Conservation (phyloP, 495 filamentous ascomycete genomes). For the Astrothelium subdiscretum region DNA sequence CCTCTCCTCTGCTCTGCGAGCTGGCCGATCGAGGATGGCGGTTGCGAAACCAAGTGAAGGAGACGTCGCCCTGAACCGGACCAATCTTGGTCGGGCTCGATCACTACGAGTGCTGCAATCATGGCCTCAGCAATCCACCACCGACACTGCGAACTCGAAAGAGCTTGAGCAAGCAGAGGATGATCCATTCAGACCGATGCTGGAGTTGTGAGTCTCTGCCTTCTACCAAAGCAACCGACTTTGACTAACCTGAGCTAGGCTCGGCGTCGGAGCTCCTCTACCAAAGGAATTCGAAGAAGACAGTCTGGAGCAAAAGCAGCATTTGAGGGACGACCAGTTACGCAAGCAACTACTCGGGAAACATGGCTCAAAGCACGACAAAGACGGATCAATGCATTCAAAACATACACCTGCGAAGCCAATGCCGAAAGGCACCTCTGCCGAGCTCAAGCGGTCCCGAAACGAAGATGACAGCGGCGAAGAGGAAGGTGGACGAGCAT, state of each 20-base stretch:
- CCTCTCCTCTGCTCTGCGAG: no score
- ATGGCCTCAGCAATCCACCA: conserved; percentile 37
- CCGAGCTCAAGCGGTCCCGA: conserved; percentile 5
- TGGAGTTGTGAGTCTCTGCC: conserved; percentile 24
- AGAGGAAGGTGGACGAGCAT: conserved; percentile 23
- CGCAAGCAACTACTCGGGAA: conserved; percentile 36
- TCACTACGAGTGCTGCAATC: conserved; percentile 34
- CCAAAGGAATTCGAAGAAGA: conserved; percentile 30
- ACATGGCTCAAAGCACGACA: conserved; percentile 20
- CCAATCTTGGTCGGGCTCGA: conserved; percentile 34
- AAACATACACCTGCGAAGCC: conserved; percentile 19
- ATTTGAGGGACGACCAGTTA: conserved; percentile 30
- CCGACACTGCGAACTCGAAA: conserved; percentile 21
- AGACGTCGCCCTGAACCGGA: conserved; percentile 36
- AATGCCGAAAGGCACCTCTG: conserved; percentile 7
- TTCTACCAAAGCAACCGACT: not conserved
- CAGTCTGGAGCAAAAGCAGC: conserved; percentile 28
- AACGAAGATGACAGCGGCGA: conserved; percentile 23
- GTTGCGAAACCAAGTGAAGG: conserved; percentile 12
- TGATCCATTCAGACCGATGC: conserved; percentile 30
- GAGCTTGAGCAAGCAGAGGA: conserved; percentile 24
- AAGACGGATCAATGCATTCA: not conserved
- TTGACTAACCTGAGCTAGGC: conserved; percentile 13
- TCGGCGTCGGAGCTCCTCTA: conserved; percentile 35
- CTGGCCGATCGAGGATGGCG: not conserved